Evolutionary conservation across 1,284 basidiomycete species (phyloP), one percentile per base, ranked within the genome.

Genomic region (Ceratobasidium sp.): DNA sequence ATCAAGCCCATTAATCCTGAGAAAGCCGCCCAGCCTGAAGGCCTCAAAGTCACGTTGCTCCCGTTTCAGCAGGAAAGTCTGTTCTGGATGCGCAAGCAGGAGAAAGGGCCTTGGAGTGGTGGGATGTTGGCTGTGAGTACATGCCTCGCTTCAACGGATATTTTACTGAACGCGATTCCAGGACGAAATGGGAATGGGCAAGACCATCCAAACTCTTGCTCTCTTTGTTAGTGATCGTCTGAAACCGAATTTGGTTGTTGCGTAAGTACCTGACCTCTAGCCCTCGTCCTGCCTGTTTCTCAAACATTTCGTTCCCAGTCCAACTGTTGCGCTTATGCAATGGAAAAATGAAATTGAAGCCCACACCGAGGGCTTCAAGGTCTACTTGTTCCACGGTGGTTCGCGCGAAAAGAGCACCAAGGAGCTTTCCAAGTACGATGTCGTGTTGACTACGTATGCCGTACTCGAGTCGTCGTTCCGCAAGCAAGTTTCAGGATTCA

Each of bases 171-270:
- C 31, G 2, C 8, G 0, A 12, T 70, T 71, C 7, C 75, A 91
- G 89, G 94, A 96, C 76, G 93, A 96, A 79, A 94, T 94, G 92
- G 91, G 91, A 42, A 98, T 98, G 96, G 96, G 96, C 34, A 98
- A 98, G 80, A 99, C 96, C 0, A 98, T 99, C 71, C 97, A 99
- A 77, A 96, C 96, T 74, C 96, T 99, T 58, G 86, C 94, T 1
- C 83, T 99, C 35, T 84, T 99, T 40, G 86, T 96, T 1, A 89
- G 90, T 0, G 91, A 94, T 76, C 79, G 85, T 54, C 80, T 84
- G 72, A 91, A 87, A 77, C 94, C 94, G 0, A 96, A 94, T 69
- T 85, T 99, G 8, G 93, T 99, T 22, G 85, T 99, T 35, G 96
- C 96, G 86, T 92, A 78, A 72, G 89, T 83, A 12, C 38, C 50